Evolutionary conservation across 306 rosid genomes (phyloP), one percentile per base, ranked within the genome.

Genomic region (Quercus berberidifolia): DNA sequence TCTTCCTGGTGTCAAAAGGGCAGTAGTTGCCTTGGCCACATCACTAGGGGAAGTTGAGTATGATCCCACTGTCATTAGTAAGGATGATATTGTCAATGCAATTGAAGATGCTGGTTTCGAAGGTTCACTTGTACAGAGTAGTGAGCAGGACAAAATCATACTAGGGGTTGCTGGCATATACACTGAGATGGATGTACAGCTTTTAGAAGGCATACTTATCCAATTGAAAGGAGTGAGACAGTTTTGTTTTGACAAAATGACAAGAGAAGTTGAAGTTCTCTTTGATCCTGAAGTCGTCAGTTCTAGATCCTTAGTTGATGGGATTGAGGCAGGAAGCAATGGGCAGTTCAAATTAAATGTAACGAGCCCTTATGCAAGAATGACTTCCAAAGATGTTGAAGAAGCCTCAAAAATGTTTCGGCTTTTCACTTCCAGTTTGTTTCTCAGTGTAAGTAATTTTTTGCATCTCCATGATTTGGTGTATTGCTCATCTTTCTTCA

Each of bases 41-140:
- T 92, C 97, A 7, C 78, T 90, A 28, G 99, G 98, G 2, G 94
- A 95, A 86, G 99, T 95, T 79, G 98, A 95, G 81, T 95, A 92
- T 75, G 97, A 95, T 83, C 90, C 97, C 43, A 20, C 80, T 56
- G 64, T 87, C 74, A 85, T 88, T 80, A 86, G 84, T 82, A 95
- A 95, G 88, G 98, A 90, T 70, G 97, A 90, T 62, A 91, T 95
- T 82, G 90, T 95, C 76, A 87, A 90, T 70, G 95, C 96, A 49
- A 91, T 95, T 25, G 99, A 95, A 81, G 99, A 93, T 87, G 87
- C 96, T 86, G 99, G 99, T 81, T 95, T 95, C 59, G 98, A 95
- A 49, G 98, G 83, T 71, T 85, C 96, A 69, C 85, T 95, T 79
- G 83, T 91, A 78, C 94, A 91, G 84, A 95, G 99, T 88, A 92